Evolutionary conservation across 768 basidiomycete genomes (phyloP), one percentile per base, ranked within the genome.

Genomic region (Rhodotorula babjevae): DNA sequence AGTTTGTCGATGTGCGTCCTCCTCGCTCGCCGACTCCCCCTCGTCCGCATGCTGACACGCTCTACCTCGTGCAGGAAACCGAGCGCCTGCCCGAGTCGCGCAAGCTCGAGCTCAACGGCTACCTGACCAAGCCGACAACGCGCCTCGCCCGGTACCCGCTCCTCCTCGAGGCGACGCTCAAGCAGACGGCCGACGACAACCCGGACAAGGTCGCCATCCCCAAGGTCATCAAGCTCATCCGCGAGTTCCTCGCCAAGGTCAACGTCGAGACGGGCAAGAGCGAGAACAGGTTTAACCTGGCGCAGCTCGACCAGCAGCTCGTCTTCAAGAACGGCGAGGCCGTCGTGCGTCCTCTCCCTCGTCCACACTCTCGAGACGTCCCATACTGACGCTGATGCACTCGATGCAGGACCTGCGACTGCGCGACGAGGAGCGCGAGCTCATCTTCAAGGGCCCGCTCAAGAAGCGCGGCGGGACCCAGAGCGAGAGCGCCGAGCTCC

Each of bases 51-150:
- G 4, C 50, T 25, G 44, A 46, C 12, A 46, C 2, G 50, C 25
- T 52, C 50, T 11, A 7, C 23, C 23, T 23, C 62, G 52, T 58
- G 25, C 57, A 94, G 93, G 84, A 87, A 75, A 91, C 90, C 5
- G 96, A 99, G 80, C 89, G 96, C 29, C 84, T 90, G 29, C 94
- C 94, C 0, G 93, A 96, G 80, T 97, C 94, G 16, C 86, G 95
- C 42, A 98, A 97, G 82, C 86, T 98, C 49, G 96, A 99, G 81
- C 83, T 99, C 61, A 99, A 99, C 80, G 96, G 92, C 2, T 99
- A 98, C 81, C 84, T 99, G 53, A 99, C 96, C 14, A 98, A 97
- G 81, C 96, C 96, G 3, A 98, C 96, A 4, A 98, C 96, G 11
- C 89, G 96, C 77, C 85, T 99, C 40, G 96, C 95, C n/a, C 85